Evolutionary conservation across 1,284 basidiomycete genomes (phyloP), one percentile per base, ranked within the genome.

Genomic region (Vanrija pseudolonga): DNA sequence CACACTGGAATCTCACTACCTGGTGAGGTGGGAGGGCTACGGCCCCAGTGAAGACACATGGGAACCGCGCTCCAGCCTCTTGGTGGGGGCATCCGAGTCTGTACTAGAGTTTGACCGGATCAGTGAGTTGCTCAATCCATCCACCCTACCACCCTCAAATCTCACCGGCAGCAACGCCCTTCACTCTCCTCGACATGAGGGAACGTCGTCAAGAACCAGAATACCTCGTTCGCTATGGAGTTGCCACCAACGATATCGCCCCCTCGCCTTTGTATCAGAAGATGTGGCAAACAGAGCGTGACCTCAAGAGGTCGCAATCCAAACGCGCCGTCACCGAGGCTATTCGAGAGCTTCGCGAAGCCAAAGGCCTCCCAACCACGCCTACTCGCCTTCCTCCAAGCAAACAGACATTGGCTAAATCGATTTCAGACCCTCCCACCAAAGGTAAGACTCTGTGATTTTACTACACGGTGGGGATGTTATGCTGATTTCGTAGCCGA

Each of bases 21-120:
- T 78, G 40, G 82, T 87, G 4, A 76, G 80, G 52, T 87, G 86
- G 85, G 71, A 77, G 44, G 84, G 84, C 0, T 87, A 85, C 63
- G 61, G 77, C 0, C 78, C 80, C 2, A 69, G 74, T 1, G 80
- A 84, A 39, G 83, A 82, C 38, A 85, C 84, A 18, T 87, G 85
- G 85, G 85, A 86, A 65, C 78, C 78, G 19, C 79, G 79, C 59
- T 61, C 61, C 3, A 74, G 71, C 20, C 71, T 87, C 20, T 47
- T 77, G 51, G 45, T 60, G 6, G 83, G 84, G 63, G 81, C 82
- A 3, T 77, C 78, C 1, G 47, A 48, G 4, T 66, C 76, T 7
- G 66, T 83, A 8, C 53, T 72, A 32, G 78, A 77, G 20, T 84
- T 68, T 42, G 62, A 70, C 24, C 18, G 39, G 0, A 43, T 44